Evolutionary conservation across 2,329 filamentous ascomycete genomes (phyloP), one percentile per base, ranked within the genome.

Genomic region (Blastomyces emzantsi): DNA sequence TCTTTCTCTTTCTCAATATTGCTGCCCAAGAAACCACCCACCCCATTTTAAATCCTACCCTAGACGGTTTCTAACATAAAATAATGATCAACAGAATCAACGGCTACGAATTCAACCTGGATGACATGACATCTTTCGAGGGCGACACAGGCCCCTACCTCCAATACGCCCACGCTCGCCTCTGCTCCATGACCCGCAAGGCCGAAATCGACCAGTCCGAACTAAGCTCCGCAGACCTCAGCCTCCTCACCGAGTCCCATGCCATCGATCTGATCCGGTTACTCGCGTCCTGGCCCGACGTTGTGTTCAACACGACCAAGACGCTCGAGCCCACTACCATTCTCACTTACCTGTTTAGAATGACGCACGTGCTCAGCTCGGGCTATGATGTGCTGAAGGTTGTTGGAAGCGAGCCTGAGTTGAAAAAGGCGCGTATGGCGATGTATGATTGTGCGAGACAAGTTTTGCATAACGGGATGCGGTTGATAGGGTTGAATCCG

Each of bases 271-370:
- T 89, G 15, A 79, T 87, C 28, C 82, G 87, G 8, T 76, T 84
- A 61, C 76, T 90, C 56, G 79, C 85, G 0, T 82, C 85, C 64
- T 90, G 85, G 77, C 87, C 86, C 0, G 87, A 89, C 64, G 82
- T 86, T 1, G 81, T 87, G 49, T 70, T 83, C 65, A 84, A 86
- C 64, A 86, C 86, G 0, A 77, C 83, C 72, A 87, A 84, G 76
- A 87, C 84, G 0, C 81, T 86, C n/a, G 87, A 89, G 69, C 86
- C 87, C 0, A 81, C 85, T 2, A 87, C 85, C 0, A 81, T 88
- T n/a, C 76, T 89, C 36, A 84, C 81, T 1, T 89, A 89, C 70
- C 75, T 89, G 55, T 87, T 87, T 79, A 84, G 84, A 75, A 85
- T 87, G 82, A 82, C 83, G 19, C 85, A 87, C 73, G 77, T 81